Conservation (phyloP, 345 rosid species). For the Corchorus capsularis region DNA sequence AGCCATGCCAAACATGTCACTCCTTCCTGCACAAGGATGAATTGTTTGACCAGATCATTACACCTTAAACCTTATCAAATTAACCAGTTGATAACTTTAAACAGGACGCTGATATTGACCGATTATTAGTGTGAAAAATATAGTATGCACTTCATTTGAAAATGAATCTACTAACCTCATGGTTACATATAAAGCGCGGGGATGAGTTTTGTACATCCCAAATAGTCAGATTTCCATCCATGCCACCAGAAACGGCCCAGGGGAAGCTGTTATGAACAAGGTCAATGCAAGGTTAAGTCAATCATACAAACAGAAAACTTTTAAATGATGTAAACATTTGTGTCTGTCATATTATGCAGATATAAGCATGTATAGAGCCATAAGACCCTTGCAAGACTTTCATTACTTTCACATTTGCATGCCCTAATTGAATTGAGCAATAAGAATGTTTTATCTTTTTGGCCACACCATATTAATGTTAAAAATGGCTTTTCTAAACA, state of each 20-base stretch:
- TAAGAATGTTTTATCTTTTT: too few relatives aligned
- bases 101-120: background rate
- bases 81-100: background rate
- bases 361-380: background rate
- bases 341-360: background rate
- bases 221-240: constrained; percentile 78
- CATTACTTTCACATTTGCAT: background rate
- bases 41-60: background rate
- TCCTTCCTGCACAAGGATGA: constrained; percentile 56
- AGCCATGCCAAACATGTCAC: constrained; percentile 82
- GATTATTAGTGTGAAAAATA: background rate
- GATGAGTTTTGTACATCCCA: constrained; percentile 85
- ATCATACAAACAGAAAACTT: background rate
- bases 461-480: too few relatives aligned
- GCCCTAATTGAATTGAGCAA: background rate
- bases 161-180: constrained; percentile 47
- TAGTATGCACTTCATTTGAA: background rate
- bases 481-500: too few relatives aligned
- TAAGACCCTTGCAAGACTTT: background rate
- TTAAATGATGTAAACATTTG: background rate
- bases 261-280: constrained; percentile 43
- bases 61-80: background rate
- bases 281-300: background rate
- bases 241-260: constrained; percentile 86
- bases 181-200: constrained; percentile 69